Evolutionary conservation across 495 filamentous ascomycete species (phyloP).

Genomic region (Talaromyces stipitatus): DNA sequence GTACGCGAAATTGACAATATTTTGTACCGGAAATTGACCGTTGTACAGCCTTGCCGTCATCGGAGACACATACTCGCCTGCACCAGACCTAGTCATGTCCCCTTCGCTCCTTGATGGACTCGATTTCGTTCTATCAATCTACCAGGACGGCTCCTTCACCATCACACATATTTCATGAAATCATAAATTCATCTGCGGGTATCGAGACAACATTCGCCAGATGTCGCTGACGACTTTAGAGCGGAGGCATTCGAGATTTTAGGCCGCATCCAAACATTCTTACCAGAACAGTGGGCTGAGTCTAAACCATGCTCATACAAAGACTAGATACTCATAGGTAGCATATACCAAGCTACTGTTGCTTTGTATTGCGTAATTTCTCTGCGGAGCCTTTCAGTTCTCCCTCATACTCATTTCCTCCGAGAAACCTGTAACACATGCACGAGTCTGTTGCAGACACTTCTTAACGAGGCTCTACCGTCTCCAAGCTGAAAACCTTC

Average conservation of each 20-base stretch:
- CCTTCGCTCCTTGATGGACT: slow-evolving; percentile 11
- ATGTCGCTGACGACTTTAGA: slow-evolving; percentile 9
- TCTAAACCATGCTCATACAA: slow-evolving; percentile 13
- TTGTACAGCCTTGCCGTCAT: slow-evolving; percentile 14
- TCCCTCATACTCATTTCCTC: slow-evolving; percentile 10
- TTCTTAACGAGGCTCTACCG: slow-evolving; percentile 12
- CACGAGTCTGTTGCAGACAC: slow-evolving; percentile 7
- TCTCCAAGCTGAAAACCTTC: slow-evolving; percentile 12
- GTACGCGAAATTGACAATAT: slow-evolving; percentile 10
- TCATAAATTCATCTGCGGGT: slow-evolving; percentile 10
- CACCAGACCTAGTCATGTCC: slow-evolving; percentile 13
- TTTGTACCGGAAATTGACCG: background rate
- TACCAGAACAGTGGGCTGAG: slow-evolving; percentile 15
- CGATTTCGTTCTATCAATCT: background rate
- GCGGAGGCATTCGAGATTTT: slow-evolving; percentile 11
- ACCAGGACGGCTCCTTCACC: background rate
- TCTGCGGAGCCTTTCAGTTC: slow-evolving; percentile 17
- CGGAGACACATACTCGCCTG: slow-evolving; percentile 24
- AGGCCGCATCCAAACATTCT: slow-evolving; percentile 15
- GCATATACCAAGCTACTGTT: slow-evolving; percentile 18
- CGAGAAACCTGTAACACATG: slow-evolving; percentile 4
- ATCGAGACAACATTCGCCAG: slow-evolving; percentile 13
- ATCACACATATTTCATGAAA: background rate
- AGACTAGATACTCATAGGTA: slow-evolving; percentile 21
- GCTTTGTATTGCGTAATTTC: slow-evolving; percentile 24